Base-by-base conservation (phyloP, 1,139 yeast species). In the Yamadazyma aaseri region DNA sequence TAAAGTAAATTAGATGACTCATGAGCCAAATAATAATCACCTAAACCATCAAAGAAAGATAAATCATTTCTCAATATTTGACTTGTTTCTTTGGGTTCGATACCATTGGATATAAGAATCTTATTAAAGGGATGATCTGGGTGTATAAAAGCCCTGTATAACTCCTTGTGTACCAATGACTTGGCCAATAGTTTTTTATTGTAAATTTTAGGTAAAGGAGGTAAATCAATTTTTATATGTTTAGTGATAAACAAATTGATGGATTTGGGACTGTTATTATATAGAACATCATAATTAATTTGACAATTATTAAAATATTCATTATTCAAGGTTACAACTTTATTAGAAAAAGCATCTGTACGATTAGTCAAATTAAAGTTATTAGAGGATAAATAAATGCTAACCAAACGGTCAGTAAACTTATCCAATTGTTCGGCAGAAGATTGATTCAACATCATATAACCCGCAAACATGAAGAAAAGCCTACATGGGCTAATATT, bases 41-140 rank as follows among this genome's bases (percentile, higher is more conserved):
- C 74, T 34, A 68, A 55, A 0, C 74, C 74, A 42, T 68, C 74
- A 35, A 64, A 56, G 34, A 66, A 63, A n/a, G 71, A 65, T 26
- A 67, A 53, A 36, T 66, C 72, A 38, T 62, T 55, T 28, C 67
- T 49, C 20, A 63, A 46, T 4, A 61, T 47, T 10, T 46, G 47
- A 33, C 53, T 51, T n/a, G 55, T 50, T 4, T 47, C 49, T 22
- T 45, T 39, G 20, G 52, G 50, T 6, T 28, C 34, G 3, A 45
- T 38, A n/a, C 46, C 51, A 26, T 49, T 47, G 1, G 45, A 35
- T 2, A 32, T 22, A 44, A 68, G 50, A n/a, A 39, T 38, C n/a
- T 41, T 33, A 8, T 61, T 58, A 33, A 68, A 58, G 1, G 46
- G 41, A 41, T 68, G 73, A 7, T 47, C 44, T 10, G 63, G 55